Evolutionary conservation across 495 filamentous ascomycete species (phyloP).

Genomic region (Podospora didyma): DNA sequence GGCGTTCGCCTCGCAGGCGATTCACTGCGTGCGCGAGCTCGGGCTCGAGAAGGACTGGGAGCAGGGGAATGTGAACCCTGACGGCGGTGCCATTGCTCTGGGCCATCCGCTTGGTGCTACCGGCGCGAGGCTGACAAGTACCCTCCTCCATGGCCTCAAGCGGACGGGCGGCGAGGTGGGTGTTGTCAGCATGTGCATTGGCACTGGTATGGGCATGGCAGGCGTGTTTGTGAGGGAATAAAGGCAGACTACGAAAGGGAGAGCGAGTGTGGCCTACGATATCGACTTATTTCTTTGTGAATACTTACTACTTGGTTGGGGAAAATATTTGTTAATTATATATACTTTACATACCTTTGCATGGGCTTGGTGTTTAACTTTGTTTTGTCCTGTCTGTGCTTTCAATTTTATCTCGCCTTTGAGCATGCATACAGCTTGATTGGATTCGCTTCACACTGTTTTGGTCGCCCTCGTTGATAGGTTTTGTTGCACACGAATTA

Average conservation of each 20-base stretch:
- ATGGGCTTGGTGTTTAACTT: too few species aligned
- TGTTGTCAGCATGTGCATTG: slow-evolving; percentile 84
- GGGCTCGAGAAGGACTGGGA: slow-evolving; percentile 59
- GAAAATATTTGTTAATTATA: too few species aligned
- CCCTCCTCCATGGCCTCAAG: slow-evolving; percentile 63
- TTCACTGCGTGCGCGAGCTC: slow-evolving; percentile 74
- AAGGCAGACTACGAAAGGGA: not conserved
- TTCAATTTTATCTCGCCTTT: too few species aligned
- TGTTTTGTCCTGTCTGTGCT: too few species aligned
- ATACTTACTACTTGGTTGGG: too few species aligned
- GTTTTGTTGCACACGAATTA: too few species aligned
- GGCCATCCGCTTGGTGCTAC: slow-evolving; percentile 93
- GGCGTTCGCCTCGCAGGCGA: slow-evolving; percentile 85
- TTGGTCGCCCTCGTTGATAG: too few species aligned
- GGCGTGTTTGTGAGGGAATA: slow-evolving; percentile 81
- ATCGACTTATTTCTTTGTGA: too few species aligned
- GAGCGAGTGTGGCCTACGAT: too few species aligned
- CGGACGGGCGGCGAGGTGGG: slow-evolving; percentile 59
- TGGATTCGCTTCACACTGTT: too few species aligned
- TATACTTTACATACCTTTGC: too few species aligned
- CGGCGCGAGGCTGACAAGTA: slow-evolving; percentile 75
- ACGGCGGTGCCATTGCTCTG: slow-evolving; percentile 88
- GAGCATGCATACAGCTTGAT: too few species aligned
- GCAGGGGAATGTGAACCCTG: slow-evolving; percentile 74
- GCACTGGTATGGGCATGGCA: slow-evolving; percentile 91